Base-by-base conservation (phyloP, 2,329 filamentous ascomycete genomes). In the Fusarium sp. region DNA sequence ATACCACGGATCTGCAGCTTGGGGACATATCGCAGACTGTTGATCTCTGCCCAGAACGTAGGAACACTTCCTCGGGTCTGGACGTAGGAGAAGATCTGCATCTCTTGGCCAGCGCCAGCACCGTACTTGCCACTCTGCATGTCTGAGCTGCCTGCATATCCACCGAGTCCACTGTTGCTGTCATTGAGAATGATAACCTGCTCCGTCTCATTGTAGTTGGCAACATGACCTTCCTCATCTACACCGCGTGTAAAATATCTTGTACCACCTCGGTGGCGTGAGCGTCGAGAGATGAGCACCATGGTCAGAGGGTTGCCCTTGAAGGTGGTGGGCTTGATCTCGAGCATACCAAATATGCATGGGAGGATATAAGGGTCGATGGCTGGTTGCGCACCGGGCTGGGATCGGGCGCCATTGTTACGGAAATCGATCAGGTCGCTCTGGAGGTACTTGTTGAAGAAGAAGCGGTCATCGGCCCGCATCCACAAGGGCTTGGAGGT, bases 131-230 rank as follows among this genome's bases (percentile, higher is more conserved):
- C 90, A 77, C 92, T 93, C 74, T 92, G 88, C 83, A 92, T 91
- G 18, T 91, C 89, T 63, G 87, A 85, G 73, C 90, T 91, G 58
- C 92, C 91, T 54, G 91, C 91, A 79, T 92, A 97, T 6, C 93
- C 94, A 40, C 92, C 90, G 44, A 96, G 81, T 1, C 91, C 91
- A 62, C 89, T 89, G 51, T 87, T 85, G 60, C 83, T 86, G 79
- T 98, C 96, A 75, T 98, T 98, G 72, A 98, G 81, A 36, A 99
- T 89, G 65, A 97, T 86, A 33, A 96, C 85, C 78, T 99, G 96
- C 78, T 99, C 96, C 0, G 96, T 98, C 84, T 99, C 96, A 77
- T 99, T 99, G 85, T 95, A 99, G 79, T 99, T 99, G 71, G 96
- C 93, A n/a, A 96, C 96, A 78, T 98, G 89, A 23, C 96, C 96